phyloP scores from a whole-genome alignment of 768 basidiomycete species.

The Lentinula lateritia region DNA sequence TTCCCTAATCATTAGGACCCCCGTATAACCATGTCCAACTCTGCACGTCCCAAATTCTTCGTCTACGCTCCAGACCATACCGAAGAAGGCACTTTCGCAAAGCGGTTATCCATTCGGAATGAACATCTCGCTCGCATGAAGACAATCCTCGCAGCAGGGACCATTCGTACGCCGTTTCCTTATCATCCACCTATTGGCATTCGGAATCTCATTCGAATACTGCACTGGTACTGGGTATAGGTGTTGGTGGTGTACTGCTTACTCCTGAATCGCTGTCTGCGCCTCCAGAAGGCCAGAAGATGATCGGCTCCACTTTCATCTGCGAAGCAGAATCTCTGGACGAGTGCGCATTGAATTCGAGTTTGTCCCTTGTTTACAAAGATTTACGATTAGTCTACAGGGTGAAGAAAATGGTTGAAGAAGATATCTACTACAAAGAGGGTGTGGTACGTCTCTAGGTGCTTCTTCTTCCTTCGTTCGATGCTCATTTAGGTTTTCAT shows the following conservation, averaged over 20 bases:
- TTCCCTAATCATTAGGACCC: neutral
- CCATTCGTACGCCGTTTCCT: constrained; percentile 40
- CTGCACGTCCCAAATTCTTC: constrained; percentile 32
- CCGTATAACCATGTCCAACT: constrained; percentile 8
- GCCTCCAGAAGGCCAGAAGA: constrained; percentile 42
- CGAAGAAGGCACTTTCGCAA: constrained; percentile 49
- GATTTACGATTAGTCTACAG: constrained; percentile 37
- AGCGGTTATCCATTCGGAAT: constrained; percentile 51
- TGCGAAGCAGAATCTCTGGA: constrained; percentile 50
- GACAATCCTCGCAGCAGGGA: constrained; percentile 32
- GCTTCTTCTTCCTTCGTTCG: neutral
- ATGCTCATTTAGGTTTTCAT: neutral
- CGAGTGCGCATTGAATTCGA: constrained; percentile 14
- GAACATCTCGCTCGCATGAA: constrained; percentile 46
- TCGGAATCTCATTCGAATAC: neutral
- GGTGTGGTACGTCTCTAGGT: constrained; percentile 28
- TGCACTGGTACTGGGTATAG: constrained; percentile 21
- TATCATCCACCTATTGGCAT: neutral
- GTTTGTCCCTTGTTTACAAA: constrained; percentile 1
- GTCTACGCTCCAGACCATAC: constrained; percentile 67
- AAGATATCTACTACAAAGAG: constrained; percentile 32
- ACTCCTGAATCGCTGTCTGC: constrained; percentile 49
- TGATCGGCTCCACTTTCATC: constrained; percentile 57
- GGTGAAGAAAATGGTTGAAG: constrained; percentile 24
- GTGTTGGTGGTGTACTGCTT: constrained; percentile 52